Evolutionary conservation across 768 basidiomycete genomes (phyloP).

Genomic region (Russula brevipes): DNA sequence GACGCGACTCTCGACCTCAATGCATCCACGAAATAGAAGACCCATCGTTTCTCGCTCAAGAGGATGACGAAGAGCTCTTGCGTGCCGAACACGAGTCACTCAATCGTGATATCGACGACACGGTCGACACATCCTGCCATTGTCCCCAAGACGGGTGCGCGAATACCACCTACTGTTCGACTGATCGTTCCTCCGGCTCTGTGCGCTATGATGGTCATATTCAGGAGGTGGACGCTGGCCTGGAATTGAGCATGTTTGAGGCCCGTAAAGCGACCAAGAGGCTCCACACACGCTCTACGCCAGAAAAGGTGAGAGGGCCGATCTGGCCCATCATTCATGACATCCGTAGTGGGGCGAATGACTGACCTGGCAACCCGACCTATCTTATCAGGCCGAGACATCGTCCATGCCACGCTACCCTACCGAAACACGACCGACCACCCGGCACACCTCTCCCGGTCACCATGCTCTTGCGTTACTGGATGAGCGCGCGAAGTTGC

Average conservation of each 20-base stretch:
- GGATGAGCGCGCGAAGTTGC: conserved; percentile 51
- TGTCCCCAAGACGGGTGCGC: conserved; percentile 21
- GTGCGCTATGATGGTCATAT: conserved; percentile 55
- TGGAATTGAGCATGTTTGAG: conserved; percentile 47
- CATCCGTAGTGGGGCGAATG: neutral
- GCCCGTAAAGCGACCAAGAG: conserved; percentile 10
- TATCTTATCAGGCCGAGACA: neutral
- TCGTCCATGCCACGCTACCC: conserved; percentile 5
- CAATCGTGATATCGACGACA: conserved; percentile 8
- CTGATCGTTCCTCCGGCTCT: conserved; percentile 25
- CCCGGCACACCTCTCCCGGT: conserved; percentile 37
- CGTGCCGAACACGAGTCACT: conserved; percentile 13
- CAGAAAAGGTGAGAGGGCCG: conserved; percentile 11
- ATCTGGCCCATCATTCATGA: neutral
- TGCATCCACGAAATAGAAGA: conserved; percentile 56
- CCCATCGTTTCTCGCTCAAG: conserved; percentile 30
- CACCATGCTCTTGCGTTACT: conserved; percentile 48
- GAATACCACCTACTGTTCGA: neutral
- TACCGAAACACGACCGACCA: conserved; percentile 25
- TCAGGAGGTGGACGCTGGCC: conserved; percentile 45
- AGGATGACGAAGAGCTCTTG: conserved; percentile 15
- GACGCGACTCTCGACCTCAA: conserved; percentile 10
- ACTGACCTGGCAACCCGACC: neutral
- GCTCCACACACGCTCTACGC: neutral
- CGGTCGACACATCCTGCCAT: conserved; percentile 24